Evolutionary conservation across 805 yeast genomes (phyloP).

Genomic region (Candida khao-thaluensis): DNA sequence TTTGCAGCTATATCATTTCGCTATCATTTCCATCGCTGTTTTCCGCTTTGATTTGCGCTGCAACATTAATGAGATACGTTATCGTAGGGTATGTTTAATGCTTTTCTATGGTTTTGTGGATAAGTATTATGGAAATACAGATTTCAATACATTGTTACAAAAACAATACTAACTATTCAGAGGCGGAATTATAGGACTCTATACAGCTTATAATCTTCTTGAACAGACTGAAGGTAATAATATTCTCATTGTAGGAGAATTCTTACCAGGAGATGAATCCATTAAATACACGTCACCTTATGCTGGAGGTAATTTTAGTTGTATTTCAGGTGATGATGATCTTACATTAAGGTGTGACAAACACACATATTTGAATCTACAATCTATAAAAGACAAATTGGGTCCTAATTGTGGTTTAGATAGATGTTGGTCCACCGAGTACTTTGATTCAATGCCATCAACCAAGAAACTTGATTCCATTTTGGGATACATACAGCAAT

Average conservation of each 20-base stretch:
- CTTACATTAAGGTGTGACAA: slow-evolving; percentile 39
- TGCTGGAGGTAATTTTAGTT: slow-evolving; percentile 51
- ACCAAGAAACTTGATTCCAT: slow-evolving; percentile 47
- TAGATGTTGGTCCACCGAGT: slow-evolving; percentile 54
- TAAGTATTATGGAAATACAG: too few relatives aligned
- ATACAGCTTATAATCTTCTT: slow-evolving; percentile 54
- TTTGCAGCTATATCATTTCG: too few relatives aligned
- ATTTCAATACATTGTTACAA: too few relatives aligned
- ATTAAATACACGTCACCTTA: slow-evolving; percentile 76
- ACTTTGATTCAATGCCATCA: slow-evolving; percentile 53
- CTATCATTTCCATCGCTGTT: too few relatives aligned
- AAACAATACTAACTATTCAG: too few relatives aligned
- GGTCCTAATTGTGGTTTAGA: slow-evolving; percentile 48
- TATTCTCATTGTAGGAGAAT: slow-evolving; percentile 50
- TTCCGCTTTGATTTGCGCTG: too few relatives aligned
- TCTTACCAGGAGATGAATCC: slow-evolving; percentile 77
- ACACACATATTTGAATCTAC: slow-evolving; percentile 53
- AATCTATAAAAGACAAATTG: slow-evolving; percentile 3
- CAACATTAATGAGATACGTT: slow-evolving; percentile 25
- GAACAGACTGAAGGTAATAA: slow-evolving; percentile 21
- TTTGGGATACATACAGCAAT: slow-evolving; percentile 38
- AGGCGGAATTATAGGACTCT: slow-evolving; percentile 63
- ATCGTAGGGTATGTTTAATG: slow-evolving; percentile 29
- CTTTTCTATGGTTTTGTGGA: too few relatives aligned
- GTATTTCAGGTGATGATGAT: slow-evolving; percentile 57